Conservation (phyloP, 768 basidiomycete species). For the Trametes elegans region DNA sequence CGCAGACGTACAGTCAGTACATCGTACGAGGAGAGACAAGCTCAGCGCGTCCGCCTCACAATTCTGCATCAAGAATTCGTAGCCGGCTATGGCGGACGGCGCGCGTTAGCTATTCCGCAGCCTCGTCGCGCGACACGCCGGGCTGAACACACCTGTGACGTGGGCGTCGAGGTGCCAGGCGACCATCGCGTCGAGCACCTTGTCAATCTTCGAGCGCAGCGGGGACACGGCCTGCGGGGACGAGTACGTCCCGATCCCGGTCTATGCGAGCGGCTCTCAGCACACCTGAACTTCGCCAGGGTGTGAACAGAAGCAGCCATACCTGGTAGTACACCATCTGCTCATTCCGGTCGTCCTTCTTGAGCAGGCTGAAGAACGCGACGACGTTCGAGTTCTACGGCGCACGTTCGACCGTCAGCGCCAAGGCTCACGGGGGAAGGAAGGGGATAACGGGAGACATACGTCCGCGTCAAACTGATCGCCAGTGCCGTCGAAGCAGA, state of each 20-base stretch:
- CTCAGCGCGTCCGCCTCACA: constrained; percentile 40
- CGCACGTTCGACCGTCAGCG: not conserved
- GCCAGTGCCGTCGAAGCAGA: constrained; percentile 69
- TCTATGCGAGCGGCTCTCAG: constrained; percentile 34
- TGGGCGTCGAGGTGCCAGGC: constrained; percentile 64
- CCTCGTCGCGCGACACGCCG: not conserved
- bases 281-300: not conserved
- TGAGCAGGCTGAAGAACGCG: constrained; percentile 65
- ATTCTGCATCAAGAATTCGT: constrained; percentile 78
- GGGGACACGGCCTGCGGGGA: constrained; percentile 61
- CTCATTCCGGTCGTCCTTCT: constrained; percentile 57
- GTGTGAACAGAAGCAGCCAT: not conserved
- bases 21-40: not conserved
- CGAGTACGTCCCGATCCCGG: constrained; percentile 73
- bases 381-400: constrained; percentile 71
- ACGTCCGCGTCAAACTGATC: constrained; percentile 71
- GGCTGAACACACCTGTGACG: constrained; percentile 53
- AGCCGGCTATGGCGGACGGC: constrained; percentile 52
- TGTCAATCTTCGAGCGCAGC: constrained; percentile 49
- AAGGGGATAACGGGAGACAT: constrained; percentile 15
- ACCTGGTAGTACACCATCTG: constrained; percentile 81
- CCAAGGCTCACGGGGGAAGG: not conserved
- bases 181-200: constrained; percentile 57
- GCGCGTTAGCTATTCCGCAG: not conserved
- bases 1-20: not conserved